Conservation (phyloP, 352 stramenopile species). For the Peronospora destructor region DNA sequence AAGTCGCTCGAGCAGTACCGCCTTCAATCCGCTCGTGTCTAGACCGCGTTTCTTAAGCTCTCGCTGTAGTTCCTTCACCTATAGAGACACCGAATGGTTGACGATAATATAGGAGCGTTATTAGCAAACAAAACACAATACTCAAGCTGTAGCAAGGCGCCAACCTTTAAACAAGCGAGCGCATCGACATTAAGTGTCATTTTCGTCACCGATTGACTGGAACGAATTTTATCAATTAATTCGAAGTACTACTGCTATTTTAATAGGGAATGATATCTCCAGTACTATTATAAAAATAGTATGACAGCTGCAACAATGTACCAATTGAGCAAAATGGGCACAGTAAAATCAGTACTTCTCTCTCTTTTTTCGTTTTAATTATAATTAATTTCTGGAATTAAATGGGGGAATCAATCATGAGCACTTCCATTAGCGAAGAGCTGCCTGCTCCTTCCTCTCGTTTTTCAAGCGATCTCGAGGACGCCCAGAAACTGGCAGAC, state of each 20-base stretch:
- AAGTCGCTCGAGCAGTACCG: constrained; percentile 33
- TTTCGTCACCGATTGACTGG: neutral
- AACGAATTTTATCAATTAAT: neutral
- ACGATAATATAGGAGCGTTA: neutral
- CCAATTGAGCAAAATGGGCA: no score
- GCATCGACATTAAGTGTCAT: constrained; percentile 18
- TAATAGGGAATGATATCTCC: no score
- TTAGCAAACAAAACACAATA: neutral
- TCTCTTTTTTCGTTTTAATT: no score
- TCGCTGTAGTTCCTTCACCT: constrained; percentile 53
- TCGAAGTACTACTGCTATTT: no score
- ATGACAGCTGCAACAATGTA: no score
- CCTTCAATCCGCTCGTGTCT: constrained; percentile 37
- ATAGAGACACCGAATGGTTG: neutral
- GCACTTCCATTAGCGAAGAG: neutral
- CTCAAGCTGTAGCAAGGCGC: neutral
- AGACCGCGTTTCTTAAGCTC: constrained; percentile 38
- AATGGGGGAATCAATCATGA: no score
- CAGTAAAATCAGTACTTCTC: no score
- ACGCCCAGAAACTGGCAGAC: constrained; percentile 13
- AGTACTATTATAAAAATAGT: no score
- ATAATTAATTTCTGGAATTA: no score
- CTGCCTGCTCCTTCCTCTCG: constrained; percentile 1
- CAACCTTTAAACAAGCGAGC: constrained; percentile 24
- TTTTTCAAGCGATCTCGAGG: constrained; percentile 1